Evolutionary conservation across 805 yeast species (phyloP).

Genomic region (Wickerhamomyces bovis): DNA sequence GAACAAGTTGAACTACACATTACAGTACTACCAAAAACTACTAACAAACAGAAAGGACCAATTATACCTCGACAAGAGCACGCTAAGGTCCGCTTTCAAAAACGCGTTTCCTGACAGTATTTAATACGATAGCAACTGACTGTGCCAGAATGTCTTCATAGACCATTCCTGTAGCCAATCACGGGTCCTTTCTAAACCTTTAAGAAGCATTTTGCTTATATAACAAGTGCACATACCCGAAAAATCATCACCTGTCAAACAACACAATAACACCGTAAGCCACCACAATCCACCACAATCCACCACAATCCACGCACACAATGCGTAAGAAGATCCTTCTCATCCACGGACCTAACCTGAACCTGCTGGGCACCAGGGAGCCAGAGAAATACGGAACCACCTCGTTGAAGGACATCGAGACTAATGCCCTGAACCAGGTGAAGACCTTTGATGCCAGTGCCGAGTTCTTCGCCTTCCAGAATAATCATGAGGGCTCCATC

Average conservation of each 20-base stretch:
- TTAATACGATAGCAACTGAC: not conserved
- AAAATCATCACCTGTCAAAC: not conserved
- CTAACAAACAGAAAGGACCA: not conserved
- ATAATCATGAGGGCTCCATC: conserved; percentile 41
- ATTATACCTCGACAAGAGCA: not conserved
- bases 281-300: not conserved
- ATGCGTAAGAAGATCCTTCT: conserved; percentile 30
- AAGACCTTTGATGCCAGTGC: conserved; percentile 22
- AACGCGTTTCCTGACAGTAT: not conserved
- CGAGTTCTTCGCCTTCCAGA: conserved; percentile 32
- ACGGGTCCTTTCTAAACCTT: too few species aligned
- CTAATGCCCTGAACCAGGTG: conserved; percentile 27
- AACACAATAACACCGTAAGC: not conserved
- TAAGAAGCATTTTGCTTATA: too few species aligned
- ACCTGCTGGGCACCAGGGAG: conserved; percentile 42
- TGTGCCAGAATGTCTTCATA: not conserved
- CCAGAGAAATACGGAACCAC: conserved; percentile 48
- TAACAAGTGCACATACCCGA: not conserved
- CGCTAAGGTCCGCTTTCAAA: not conserved
- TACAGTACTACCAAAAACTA: not conserved
- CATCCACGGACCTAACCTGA: conserved; percentile 45
- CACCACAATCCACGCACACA: not conserved
- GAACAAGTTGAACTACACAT: not conserved
- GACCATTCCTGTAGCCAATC: not conserved
- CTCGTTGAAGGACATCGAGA: conserved; percentile 36